Percentiles rank a stretch among this genome's conserved stretches.
phyloP scores from a whole-genome alignment of 2,329 filamentous ascomycete genomes.

The Chalara sp. region DNA sequence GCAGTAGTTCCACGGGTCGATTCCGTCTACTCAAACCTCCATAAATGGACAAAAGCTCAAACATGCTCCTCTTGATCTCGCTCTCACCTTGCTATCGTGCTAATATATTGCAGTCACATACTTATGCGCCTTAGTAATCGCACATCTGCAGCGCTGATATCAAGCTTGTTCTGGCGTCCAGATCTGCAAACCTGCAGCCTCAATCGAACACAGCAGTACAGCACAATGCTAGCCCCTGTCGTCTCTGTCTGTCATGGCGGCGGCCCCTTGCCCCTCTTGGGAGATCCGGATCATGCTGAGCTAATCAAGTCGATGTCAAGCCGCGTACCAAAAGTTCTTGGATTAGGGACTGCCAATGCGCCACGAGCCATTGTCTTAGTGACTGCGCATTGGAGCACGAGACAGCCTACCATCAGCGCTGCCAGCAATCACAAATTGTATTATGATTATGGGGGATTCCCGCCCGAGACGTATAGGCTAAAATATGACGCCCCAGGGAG shows the following conservation, averaged over 20 bases:
- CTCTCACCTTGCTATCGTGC: too few relatives aligned
- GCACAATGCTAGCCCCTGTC: slow-evolving; percentile 13
- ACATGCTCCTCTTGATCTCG: too few relatives aligned
- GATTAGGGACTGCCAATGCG: slow-evolving; percentile 42
- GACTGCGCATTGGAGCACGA: slow-evolving; percentile 66
- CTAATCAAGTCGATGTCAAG: slow-evolving; percentile 46
- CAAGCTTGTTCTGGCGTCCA: slow-evolving; percentile 3
- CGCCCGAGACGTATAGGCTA: slow-evolving; percentile 45
- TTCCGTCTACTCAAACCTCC: too few relatives aligned
- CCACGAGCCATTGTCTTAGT: slow-evolving; percentile 70
- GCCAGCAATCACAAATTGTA: slow-evolving; percentile 38
- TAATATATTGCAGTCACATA: too few relatives aligned
- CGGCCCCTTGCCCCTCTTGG: slow-evolving; percentile 51
- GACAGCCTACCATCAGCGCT: slow-evolving; percentile 48
- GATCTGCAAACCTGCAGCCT: slow-evolving; percentile 3
- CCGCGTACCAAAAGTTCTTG: slow-evolving; percentile 47
- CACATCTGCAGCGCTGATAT: slow-evolving; percentile 5
- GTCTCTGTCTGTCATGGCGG: slow-evolving; percentile 21
- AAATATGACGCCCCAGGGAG: slow-evolving; percentile 50
- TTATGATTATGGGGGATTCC: slow-evolving; percentile 57
- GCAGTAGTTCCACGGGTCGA: too few relatives aligned
- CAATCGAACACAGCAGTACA: slow-evolving; percentile 1
- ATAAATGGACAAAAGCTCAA: too few relatives aligned
- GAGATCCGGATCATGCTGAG: slow-evolving; percentile 43
- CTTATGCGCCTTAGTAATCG: slow-evolving; percentile 10